phyloP scores from a whole-genome alignment of 306 rosid genomes.

The Mimosa bimucronata region DNA sequence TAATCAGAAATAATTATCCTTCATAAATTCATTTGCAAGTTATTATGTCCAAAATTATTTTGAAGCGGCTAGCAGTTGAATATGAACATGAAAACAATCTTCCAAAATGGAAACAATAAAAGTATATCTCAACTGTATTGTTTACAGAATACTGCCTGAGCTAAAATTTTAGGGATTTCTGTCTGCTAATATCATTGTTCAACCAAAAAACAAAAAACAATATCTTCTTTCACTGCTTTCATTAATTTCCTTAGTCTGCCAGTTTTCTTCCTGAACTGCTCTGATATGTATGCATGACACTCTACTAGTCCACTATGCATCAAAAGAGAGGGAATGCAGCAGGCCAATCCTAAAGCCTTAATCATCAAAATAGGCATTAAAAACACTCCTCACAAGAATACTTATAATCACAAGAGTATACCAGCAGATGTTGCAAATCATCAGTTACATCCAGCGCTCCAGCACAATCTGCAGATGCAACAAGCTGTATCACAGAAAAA shows the following conservation, averaged over 20 bases:
- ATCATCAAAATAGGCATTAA: constrained; percentile 21
- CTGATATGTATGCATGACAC: neutral
- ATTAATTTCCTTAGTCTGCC: neutral
- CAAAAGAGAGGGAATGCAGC: neutral
- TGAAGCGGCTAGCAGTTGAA: constrained; percentile 10
- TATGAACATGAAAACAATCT: neutral
- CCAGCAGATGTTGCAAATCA: constrained; percentile 90
- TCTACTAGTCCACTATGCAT: neutral
- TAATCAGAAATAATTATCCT: constrained; percentile 3
- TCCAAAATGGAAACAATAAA: constrained; percentile 13
- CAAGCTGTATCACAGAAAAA: constrained; percentile 89
- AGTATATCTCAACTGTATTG: constrained; percentile 16
- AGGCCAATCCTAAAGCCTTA: neutral
- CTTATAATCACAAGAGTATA: constrained; percentile 39
- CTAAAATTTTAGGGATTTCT: constrained; percentile 18
- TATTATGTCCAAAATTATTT: constrained; percentile 17
- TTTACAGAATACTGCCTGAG: constrained; percentile 9
- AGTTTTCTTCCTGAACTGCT: neutral
- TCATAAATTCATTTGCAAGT: neutral
- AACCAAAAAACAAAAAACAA: neutral
- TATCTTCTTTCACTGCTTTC: neutral
- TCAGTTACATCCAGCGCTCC: constrained; percentile 97
- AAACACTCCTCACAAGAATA: constrained; percentile 6
- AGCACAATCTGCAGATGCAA: constrained; percentile 96
- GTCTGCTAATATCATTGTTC: neutral